These are phyloP conservation scores for Colletotrichum godetiae DNA, from an alignment of 2,329 filamentous ascomycete species.

Conservation along the genomic window DNA sequence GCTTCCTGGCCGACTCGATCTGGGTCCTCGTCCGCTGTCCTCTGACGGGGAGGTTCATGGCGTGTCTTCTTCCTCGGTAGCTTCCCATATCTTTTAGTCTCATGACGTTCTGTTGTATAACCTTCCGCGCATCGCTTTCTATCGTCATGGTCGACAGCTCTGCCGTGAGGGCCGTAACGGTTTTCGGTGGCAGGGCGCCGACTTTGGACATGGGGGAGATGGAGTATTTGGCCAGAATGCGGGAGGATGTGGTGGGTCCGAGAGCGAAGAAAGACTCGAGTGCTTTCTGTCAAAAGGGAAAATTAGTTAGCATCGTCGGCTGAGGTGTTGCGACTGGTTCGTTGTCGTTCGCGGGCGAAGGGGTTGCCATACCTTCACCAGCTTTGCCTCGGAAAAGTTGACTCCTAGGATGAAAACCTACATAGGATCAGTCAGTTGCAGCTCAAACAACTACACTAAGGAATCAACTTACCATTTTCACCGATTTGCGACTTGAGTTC, in stretches of 20 bases:
- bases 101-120: slow-evolving; percentile 86
- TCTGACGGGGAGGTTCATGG: slow-evolving; percentile 90
- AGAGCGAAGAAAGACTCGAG: slow-evolving; percentile 90
- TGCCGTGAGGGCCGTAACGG: slow-evolving; percentile 83
- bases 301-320: slow-evolving; percentile 19
- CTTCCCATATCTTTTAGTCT: slow-evolving; percentile 90
- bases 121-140: slow-evolving; percentile 85
- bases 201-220: slow-evolving; percentile 88
- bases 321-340: not conserved
- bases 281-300: slow-evolving; percentile 63
- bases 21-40: slow-evolving; percentile 90
- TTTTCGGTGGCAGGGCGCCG: slow-evolving; percentile 78
- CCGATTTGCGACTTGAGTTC: not conserved
- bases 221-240: slow-evolving; percentile 87
- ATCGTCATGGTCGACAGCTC: slow-evolving; percentile 93
- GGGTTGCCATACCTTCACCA: slow-evolving; percentile 76
- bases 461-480: slow-evolving; percentile 11
- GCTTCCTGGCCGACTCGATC: slow-evolving; percentile 68
- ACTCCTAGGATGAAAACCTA: slow-evolving; percentile 88
- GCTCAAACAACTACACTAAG: too few species aligned
- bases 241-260: slow-evolving; percentile 74
- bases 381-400: slow-evolving; percentile 85
- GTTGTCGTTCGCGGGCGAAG: not conserved
- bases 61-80: slow-evolving; percentile 90
- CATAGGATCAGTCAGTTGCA: not conserved